These are phyloP conservation scores for Solanum lycopersicoides DNA, from an alignment of 257 asterid species.

Conservation along the genomic window DNA sequence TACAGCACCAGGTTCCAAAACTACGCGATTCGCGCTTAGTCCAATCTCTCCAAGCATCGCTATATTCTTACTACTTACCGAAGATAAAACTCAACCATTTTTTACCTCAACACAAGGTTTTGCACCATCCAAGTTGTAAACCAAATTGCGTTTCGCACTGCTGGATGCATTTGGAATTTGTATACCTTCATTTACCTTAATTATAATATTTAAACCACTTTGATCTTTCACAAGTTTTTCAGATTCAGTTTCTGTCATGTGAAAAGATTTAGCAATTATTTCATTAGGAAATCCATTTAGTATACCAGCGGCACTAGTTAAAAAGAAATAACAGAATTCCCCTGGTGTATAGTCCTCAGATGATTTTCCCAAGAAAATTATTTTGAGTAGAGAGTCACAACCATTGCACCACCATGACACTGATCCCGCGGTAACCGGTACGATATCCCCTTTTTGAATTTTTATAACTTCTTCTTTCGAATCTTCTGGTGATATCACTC, in stretches of 20 bases:
- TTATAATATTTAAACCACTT: not conserved
- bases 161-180: slow-evolving; percentile 6
- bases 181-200: slow-evolving; percentile 2
- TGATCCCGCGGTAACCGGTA: not conserved
- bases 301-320: slow-evolving; percentile 18
- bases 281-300: slow-evolving; percentile 27
- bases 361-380: slow-evolving; percentile 6
- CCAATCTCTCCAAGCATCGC: slow-evolving; percentile 7
- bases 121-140: not conserved
- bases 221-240: slow-evolving; percentile 20
- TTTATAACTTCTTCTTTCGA: not conserved
- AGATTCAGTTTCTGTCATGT: not conserved
- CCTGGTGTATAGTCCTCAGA: not conserved
- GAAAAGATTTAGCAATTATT: slow-evolving; percentile 10
- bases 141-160: not conserved
- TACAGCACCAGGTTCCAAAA: not conserved
- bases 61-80: not conserved
- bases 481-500: not conserved
- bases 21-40: slow-evolving; percentile 14
- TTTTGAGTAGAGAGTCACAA: not conserved
- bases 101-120: not conserved
- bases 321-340: slow-evolving; percentile 16
- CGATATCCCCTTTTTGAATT: not conserved
- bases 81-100: not conserved
- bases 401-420: slow-evolving; percentile 14